These are phyloP conservation scores for Deuterostichococcus epilithicus DNA, from an alignment of 139 green algal species.

Conservation along the genomic window DNA sequence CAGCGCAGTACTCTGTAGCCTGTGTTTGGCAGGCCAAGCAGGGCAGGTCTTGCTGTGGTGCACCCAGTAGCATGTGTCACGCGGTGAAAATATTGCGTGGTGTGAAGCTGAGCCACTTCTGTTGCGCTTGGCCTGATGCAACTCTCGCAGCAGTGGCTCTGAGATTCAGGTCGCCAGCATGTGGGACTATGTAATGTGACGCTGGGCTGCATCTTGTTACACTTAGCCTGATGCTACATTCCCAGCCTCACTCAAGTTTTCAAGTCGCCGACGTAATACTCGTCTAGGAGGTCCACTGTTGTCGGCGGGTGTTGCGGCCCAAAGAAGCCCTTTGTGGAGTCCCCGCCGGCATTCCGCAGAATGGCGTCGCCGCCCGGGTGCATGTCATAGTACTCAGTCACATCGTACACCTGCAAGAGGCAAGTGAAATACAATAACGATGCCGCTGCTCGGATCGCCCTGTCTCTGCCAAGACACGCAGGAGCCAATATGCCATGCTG, in stretches of 20 bases:
- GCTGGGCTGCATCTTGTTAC: no score
- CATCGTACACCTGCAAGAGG: constrained; percentile 71
- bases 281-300: constrained; percentile 74
- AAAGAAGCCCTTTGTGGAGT: constrained; percentile 84
- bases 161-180: no score
- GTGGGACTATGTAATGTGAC: no score
- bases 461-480: background rate
- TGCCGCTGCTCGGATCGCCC: constrained; percentile 2
- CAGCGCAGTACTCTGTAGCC: no score
- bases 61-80: no score
- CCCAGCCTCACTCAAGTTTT: background rate
- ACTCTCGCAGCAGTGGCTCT: no score
- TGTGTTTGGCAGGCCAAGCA: no score
- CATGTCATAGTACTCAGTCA: constrained; percentile 84
- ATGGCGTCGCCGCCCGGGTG: constrained; percentile 88
- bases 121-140: no score
- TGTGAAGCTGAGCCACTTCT: no score
- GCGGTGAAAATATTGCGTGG: no score
- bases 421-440: background rate
- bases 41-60: no score
- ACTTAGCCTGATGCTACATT: no score
- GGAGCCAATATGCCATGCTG: background rate
- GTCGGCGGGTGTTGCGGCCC: constrained; percentile 81
- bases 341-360: constrained; percentile 70
- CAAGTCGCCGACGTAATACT: constrained; percentile 73